Evolutionary conservation across 441 rosid genomes (phyloP).

Genomic region (Mallotus japonicus): DNA sequence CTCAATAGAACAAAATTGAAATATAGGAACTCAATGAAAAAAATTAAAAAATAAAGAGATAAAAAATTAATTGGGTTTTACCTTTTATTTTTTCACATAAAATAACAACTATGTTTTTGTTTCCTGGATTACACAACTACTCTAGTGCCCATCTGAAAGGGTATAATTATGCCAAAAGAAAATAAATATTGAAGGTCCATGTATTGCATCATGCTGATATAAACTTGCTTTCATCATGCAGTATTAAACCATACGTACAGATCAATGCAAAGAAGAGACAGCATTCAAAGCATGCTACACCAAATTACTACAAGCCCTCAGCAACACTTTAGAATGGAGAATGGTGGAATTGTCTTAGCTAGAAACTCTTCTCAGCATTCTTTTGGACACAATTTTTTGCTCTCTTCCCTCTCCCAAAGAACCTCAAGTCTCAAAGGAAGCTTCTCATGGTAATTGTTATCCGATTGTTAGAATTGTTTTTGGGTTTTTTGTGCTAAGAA

Average conservation of each 20-base stretch:
- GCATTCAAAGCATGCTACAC: slow-evolving; percentile 27
- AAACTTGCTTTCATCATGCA: slow-evolving; percentile 19
- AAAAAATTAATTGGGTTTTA: no score
- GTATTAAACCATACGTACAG: slow-evolving; percentile 34
- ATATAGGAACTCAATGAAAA: no score
- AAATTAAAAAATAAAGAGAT: no score
- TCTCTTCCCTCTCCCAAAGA: slow-evolving; percentile 28
- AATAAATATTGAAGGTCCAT: background rate
- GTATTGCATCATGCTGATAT: background rate
- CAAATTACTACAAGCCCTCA: slow-evolving; percentile 22
- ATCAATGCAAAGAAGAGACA: slow-evolving; percentile 34
- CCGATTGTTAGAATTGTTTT: no score
- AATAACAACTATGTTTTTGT: background rate
- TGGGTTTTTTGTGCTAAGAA: no score
- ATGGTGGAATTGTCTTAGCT: slow-evolving; percentile 38
- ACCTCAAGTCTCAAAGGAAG: slow-evolving; percentile 24
- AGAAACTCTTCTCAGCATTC: slow-evolving; percentile 20
- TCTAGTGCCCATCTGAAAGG: no score
- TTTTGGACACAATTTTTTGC: slow-evolving; percentile 21
- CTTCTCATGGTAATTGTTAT: slow-evolving; percentile 32
- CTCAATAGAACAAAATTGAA: no score
- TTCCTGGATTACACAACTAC: no score
- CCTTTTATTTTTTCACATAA: background rate
- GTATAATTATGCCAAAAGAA: background rate
- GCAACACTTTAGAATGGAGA: slow-evolving; percentile 47